Base-by-base conservation (phyloP, 2,329 filamentous ascomycete genomes). In the Phaeoacremonium minimum region DNA sequence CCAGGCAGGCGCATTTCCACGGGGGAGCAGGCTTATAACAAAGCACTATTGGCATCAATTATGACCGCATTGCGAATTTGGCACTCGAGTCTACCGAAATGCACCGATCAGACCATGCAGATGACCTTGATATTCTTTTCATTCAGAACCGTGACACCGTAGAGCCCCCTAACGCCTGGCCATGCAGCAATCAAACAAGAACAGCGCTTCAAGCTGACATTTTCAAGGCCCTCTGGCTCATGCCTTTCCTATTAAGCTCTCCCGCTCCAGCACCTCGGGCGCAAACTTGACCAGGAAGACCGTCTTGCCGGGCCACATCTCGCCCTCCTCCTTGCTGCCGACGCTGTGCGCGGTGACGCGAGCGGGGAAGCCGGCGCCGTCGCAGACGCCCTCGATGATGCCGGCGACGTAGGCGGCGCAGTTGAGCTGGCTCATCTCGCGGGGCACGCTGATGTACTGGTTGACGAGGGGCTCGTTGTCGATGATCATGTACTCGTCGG, bases 381-480 rank as follows among this genome's bases (percentile, higher is more conserved):
- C 93, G 61, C 93, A 95, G 9, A 95, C 83, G 15, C 93, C 93
- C 72, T 98, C 93, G 38, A 98, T 83, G 45, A 98, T 85, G 14
- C 93, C 93, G 1, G 93, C 93, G 15, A 95, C 89, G 57, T 87
- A 98, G 8, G 93, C 93, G 14, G 91, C 93, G 63, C 91, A 96
- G 61, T 96, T 97, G 54, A 98, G 73, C 75, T 93, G 87, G 63
- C 78, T 89, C 87, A 98, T 95, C 65, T 98, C 93, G 54, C 85
- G 85, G 13, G 93, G 93, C 36, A 97, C 85, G 51, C 82, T 88
- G 56, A 98, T 85, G 66, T 93, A 97, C 44, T 85, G 83, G 63
- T 96, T 97, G 28, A 97, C 91, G 34, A 97, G 73, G 15, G 93
- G 93, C 59, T 97, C 93, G 64, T 98, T 97, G 66, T 98, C 93